Conservation (phyloP, 2,329 filamentous ascomycete species). For the Colletotrichum gigasporum region DNA sequence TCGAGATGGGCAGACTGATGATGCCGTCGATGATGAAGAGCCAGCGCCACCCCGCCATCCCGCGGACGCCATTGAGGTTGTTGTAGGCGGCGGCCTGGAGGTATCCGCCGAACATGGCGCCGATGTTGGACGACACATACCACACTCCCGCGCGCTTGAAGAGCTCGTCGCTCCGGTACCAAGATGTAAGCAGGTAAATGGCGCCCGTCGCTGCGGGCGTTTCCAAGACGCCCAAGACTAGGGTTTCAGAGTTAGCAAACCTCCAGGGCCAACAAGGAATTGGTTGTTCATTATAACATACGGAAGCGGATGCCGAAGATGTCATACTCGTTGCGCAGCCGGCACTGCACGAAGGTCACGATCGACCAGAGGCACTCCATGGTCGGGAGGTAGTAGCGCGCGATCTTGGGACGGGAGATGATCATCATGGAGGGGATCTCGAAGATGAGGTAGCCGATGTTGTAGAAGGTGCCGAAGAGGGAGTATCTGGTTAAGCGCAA, state of each 20-base stretch:
- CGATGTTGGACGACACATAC: constrained; percentile 56
- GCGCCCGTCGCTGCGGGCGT: constrained; percentile 29
- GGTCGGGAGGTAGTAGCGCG: constrained; percentile 31
- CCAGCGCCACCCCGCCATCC: constrained; percentile 57
- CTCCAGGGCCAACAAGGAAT: too few species aligned
- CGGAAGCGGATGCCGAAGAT: constrained; percentile 40
- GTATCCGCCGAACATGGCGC: constrained; percentile 59
- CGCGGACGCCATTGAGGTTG: constrained; percentile 54
- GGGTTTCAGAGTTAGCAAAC: too few species aligned
- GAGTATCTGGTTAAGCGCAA: constrained; percentile 10
- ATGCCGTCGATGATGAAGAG: constrained; percentile 63
- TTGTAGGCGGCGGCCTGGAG: constrained; percentile 60
- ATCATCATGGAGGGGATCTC: constrained; percentile 34
- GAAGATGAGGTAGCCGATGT: constrained; percentile 33
- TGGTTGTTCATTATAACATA: too few species aligned
- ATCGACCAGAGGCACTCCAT: constrained; percentile 32
- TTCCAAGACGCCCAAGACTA: constrained; percentile 39
- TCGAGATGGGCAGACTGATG: constrained; percentile 58
- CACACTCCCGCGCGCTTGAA: constrained; percentile 59
- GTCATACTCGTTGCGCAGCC: constrained; percentile 33
- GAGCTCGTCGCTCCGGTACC: constrained; percentile 42
- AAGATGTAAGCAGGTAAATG: constrained; percentile 40
- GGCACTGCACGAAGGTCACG: constrained; percentile 31
- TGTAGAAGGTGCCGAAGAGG: constrained; percentile 29
- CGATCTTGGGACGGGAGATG: constrained; percentile 28